Conservation (phyloP, 1,139 yeast species). For the Suhomyces taliae region DNA sequence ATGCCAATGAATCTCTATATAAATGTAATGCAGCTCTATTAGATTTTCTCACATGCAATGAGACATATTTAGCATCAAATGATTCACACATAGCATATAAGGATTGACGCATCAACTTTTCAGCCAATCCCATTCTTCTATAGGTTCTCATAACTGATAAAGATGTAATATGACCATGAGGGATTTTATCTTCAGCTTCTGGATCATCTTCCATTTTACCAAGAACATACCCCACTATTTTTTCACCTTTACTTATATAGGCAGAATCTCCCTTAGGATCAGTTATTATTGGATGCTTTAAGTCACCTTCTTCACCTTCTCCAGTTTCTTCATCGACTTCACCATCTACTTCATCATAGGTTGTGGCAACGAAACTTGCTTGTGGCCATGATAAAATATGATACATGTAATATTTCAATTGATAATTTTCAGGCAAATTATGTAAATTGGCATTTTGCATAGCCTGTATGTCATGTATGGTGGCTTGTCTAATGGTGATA, state of each 20-base stretch:
- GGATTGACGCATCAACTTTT: constrained; percentile 87
- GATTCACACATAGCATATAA: constrained; percentile 76
- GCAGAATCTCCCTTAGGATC: constrained; percentile 56
- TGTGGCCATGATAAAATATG: constrained; percentile 97
- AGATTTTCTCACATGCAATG: constrained; percentile 90
- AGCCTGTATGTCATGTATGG: constrained; percentile 82
- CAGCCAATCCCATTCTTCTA: constrained; percentile 94
- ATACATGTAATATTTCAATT: constrained; percentile 87
- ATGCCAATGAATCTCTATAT: constrained; percentile 80
- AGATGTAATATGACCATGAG: constrained; percentile 94
- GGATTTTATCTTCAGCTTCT: constrained; percentile 65
- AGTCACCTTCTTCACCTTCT: constrained; percentile 30
- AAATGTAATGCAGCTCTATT: constrained; percentile 93
- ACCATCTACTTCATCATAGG: constrained; percentile 44
- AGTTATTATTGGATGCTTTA: constrained; percentile 23
- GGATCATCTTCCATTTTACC: constrained; percentile 98
- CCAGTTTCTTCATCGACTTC: constrained; percentile 33
- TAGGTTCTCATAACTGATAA: constrained; percentile 94
- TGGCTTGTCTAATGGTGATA: constrained; percentile 86
- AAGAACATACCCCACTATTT: constrained; percentile 89
- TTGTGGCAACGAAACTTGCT: constrained; percentile 93
- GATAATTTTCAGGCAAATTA: constrained; percentile 93
- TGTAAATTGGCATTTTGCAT: constrained; percentile 95
- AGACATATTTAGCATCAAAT: constrained; percentile 80
- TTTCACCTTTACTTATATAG: constrained; percentile 65